Base-by-base conservation (phyloP, 192 early-diverging fungal genomes). In the Gamsiella multidivaricata region DNA sequence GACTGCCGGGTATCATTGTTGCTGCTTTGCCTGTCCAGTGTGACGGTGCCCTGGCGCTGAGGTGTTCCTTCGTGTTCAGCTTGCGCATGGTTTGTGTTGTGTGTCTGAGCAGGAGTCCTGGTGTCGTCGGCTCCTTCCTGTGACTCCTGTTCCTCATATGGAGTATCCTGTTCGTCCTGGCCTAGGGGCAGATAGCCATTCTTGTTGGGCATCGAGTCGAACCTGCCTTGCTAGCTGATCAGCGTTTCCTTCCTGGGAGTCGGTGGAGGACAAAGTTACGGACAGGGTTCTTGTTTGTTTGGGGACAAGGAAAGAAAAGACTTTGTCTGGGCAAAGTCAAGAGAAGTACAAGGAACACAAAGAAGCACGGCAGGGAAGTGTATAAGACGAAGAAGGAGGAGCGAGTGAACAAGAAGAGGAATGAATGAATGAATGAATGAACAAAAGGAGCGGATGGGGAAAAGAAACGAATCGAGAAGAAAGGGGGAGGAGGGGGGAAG, bases 171-270 rank as follows among this genome's bases (percentile, higher is more conserved):
- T 14, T 59, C 39, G 41, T 61, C 46, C 29, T 61, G 51, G 52
- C 59, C 41, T 23, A 61, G 29, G 32, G 69, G 59, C 59, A 54
- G 9, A 28, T 61, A 61, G 51, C 55, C 69, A 61, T 70, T 43
- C 50, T 33, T 61, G 69, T 39, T 45, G 23, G 50, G 58, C 68
- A 70, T 70, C 43, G 33, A 51, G 18, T 22, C 5, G 22, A 43
- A 45, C 43, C 20, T n/a, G n/a, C n/a, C n/a, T n/a, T n/a, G n/a
- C n/a, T n/a, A n/a, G n/a, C n/a, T n/a, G n/a, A n/a, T 32, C 17
- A 32, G 34, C 18, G 33, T 36, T 31, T 20, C 33, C 3, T 28
- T 22, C 26, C 22, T 9, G 20, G 17, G 34, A 20, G 54, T 36
- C 17, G 33, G 22, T 57, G 34, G 31, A 18, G n/a, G n/a, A n/a